phyloP scores from a whole-genome alignment of 768 basidiomycete genomes.

The Suillus alpinus region DNA sequence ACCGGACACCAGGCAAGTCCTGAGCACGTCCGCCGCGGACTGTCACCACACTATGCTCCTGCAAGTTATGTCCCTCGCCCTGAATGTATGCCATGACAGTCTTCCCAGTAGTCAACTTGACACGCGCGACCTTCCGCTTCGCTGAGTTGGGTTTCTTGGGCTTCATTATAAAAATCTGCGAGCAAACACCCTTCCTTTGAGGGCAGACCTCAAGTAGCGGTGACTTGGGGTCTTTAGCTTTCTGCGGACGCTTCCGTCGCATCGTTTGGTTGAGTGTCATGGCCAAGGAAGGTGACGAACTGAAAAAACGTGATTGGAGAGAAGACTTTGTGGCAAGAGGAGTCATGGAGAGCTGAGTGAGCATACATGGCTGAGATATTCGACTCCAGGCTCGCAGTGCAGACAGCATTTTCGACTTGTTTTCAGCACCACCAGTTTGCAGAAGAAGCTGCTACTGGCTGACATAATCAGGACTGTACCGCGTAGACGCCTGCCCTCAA shows the following conservation, averaged over 20 bases:
- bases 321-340: constrained; percentile 7
- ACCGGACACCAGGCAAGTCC: constrained; percentile 98
- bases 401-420: constrained; percentile 22
- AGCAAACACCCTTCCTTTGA: constrained; percentile 91
- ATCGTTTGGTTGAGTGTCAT: constrained; percentile 88
- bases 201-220: constrained; percentile 79
- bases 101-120: constrained; percentile 88
- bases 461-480: constrained; percentile 11
- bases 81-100: constrained; percentile 91
- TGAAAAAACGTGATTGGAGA: constrained; percentile 51
- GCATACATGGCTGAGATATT: constrained; percentile 21
- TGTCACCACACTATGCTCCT: constrained; percentile 95
- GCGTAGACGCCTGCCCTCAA: constrained; percentile 30
- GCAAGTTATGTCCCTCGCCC: constrained; percentile 96
- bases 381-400: constrained; percentile 16
- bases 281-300: constrained; percentile 52
- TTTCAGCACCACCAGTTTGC: not conserved
- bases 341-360: not conserved
- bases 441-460: not conserved
- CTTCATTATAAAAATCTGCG: constrained; percentile 72
- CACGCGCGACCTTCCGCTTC: constrained; percentile 92
- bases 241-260: constrained; percentile 63
- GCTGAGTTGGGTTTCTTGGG: constrained; percentile 99
- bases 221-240: constrained; percentile 49
- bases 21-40: constrained; percentile 95